Conservation (phyloP, 176 grass and related monocot species). For the Leersia perrieri region DNA sequence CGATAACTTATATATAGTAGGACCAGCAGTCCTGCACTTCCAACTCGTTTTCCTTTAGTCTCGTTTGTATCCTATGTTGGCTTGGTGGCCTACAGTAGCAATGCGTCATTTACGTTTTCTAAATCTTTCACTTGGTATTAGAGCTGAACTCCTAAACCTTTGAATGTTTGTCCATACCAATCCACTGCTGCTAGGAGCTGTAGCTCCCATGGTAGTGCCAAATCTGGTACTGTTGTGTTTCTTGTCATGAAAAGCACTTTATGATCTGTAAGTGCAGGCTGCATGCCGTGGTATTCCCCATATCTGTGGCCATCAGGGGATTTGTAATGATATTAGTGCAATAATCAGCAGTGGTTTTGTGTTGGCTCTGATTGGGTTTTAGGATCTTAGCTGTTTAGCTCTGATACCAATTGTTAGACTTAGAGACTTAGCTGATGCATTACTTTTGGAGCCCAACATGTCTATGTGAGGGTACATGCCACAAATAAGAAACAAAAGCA, state of each 20-base stretch:
- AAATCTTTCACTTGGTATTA: background rate
- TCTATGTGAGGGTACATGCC: background rate
- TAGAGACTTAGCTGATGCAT: conserved; percentile 4
- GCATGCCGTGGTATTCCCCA: background rate
- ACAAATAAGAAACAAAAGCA: background rate
- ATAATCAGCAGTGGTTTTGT: background rate
- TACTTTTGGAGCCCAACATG: background rate
- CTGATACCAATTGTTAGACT: background rate
- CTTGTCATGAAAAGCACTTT: conserved; percentile 1
- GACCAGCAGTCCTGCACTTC: background rate
- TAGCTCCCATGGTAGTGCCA: background rate
- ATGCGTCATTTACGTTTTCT: background rate
- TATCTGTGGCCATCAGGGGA: too few relatives aligned
- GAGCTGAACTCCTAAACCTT: background rate
- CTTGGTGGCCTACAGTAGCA: background rate
- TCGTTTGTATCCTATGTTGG: background rate
- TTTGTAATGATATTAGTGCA: too few relatives aligned
- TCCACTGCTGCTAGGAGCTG: background rate
- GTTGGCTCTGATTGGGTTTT: background rate
- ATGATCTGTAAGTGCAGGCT: background rate
- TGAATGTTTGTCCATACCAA: background rate
- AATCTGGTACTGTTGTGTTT: background rate
- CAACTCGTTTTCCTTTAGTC: background rate
- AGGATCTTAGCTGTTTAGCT: background rate
- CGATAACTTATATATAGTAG: background rate